A percentile compares a stretch with the other conserved stretches of the same genome.
These are phyloP conservation scores for Musa balbisiana DNA, from an alignment of 202 grass and related monocot species.

Conservation along the genomic window DNA sequence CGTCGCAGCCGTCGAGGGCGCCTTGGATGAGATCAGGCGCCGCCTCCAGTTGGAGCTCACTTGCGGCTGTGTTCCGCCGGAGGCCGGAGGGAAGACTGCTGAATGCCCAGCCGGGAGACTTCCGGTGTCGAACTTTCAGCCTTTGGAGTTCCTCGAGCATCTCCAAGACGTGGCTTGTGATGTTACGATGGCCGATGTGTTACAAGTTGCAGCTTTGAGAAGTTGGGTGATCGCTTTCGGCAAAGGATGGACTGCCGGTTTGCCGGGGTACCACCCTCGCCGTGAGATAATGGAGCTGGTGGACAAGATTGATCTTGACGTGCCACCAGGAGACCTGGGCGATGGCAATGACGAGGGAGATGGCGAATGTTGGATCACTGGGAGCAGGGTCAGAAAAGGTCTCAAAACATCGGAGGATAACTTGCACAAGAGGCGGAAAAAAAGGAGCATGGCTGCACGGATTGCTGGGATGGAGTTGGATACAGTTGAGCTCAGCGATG, in stretches of 20 bases:
- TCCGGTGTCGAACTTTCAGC: constrained; percentile 32
- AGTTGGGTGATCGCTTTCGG: constrained; percentile 43
- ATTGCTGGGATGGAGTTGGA: constrained; percentile 14
- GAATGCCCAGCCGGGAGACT: not conserved
- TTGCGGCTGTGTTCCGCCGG: constrained; percentile 41
- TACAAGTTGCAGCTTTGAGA: constrained; percentile 38
- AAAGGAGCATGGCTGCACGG: constrained; percentile 6
- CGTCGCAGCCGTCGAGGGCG: constrained; percentile 27
- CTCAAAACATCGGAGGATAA: constrained; percentile 1
- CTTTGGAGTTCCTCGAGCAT: constrained; percentile 39
- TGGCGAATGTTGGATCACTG: not conserved
- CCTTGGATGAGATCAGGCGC: constrained; percentile 47
- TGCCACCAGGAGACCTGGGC: constrained; percentile 29
- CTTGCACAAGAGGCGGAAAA: constrained; percentile 19
- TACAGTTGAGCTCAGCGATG: constrained; percentile 15
- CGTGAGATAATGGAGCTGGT: constrained; percentile 34
- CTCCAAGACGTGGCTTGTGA: constrained; percentile 37
- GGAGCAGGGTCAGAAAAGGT: not conserved
- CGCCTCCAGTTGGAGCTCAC: constrained; percentile 35
- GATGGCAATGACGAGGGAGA: constrained; percentile 25
- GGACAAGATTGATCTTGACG: constrained; percentile 70
- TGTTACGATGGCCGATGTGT: constrained; percentile 17
- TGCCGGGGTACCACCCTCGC: constrained; percentile 27
- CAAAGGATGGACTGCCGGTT: constrained; percentile 29
- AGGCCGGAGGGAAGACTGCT: not conserved